Evolutionary conservation across 2,329 filamentous ascomycete genomes (phyloP), one percentile per base, ranked within the genome.

Genomic region (Colletotrichum zoysiae): DNA sequence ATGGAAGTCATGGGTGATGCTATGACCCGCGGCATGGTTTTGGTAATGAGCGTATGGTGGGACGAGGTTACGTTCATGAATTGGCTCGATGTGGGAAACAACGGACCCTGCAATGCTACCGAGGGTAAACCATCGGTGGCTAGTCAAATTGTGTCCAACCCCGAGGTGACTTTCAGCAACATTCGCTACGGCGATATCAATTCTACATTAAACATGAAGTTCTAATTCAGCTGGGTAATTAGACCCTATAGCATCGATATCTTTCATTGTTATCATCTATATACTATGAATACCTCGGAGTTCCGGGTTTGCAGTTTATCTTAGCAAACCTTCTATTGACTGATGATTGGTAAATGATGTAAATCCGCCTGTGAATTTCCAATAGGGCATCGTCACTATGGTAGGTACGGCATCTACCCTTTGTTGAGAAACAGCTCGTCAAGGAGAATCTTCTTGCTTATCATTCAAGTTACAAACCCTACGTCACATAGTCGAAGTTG

Each of bases 11-110:
- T 85, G 80, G 84, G 84, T 0, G 76, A 82, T 30, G 81, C 86
- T 0, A 77, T 88, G 67, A 78, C 76, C 30, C 80, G 85, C 18
- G 86, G 84, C 58, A 88, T 88, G 86, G 86, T 88, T 2, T 80
- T 88, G 35, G 82, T 84, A 16, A 82, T 90, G 74, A 84, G 83
- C 76, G 83, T 90, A 73, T 90, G 88, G 88, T 87, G 86, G 79
- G 86, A 88, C 71, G 80, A 83, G 16, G 76, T 81, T 16, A 83
- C 83, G 55, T 86, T 83, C 72, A 90, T 90, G 88, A 83, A 85
- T 55, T 90, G 88, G 88, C 81, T 90, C 12, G 87, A 90, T 75
- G 79, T 82, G 63, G 81, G 83, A 8, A 81, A 79, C 46, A 79
- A 84, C 4, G 89, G 89, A 0, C 88, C 88, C 35, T 91, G 89